Base-by-base conservation (phyloP, 352 stramenopile genomes). In the Phytopythium cucurbitacearum region DNA sequence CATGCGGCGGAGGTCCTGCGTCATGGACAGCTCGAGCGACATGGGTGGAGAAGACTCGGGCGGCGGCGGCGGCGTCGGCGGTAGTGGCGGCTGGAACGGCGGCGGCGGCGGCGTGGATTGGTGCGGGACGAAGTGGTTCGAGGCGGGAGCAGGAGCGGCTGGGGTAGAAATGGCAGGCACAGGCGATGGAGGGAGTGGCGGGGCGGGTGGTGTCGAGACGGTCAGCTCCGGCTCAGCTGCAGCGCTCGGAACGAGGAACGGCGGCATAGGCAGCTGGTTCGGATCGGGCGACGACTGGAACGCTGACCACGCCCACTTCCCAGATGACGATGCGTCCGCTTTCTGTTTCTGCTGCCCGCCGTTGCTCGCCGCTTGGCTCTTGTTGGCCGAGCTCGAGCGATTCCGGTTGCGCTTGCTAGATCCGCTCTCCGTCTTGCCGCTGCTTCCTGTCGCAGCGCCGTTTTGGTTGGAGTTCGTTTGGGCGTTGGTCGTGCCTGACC, bases 231-330 rank as follows among this genome's bases (percentile, higher is more conserved):
- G 21, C 21, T 8, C 41, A 51, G 40, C 53, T 12, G 32, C 21
- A n/a, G 55, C 46, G 12, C 39, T 33, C 34, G 69, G 65, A 1
- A 63, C 60, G 15, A 87, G 62, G 46, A 93, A 93, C 44, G 80
- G 78, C n/a, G 82, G 82, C 54, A 93, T 63, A 39, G 82, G 82
- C 7, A 93, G 60, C 42, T 84, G 69, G 57, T 76, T 71, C 7
- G 82, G 82, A 21, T 93, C 82, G 7, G 82, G 82, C 4, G 82
- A 91, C 16, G 79, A 89, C 62, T 93, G 82, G 53, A 93, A 93
- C 33, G 80, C 80, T 46, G 80, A 91, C 82, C 82, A 93, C 8
- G 82, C 82, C 80, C 80, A 93, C 51, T 93, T 92, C 40, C 78
- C 76, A 4, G 65, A 70, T 0, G 72, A 57, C 39, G 76, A 87